Evolutionary conservation across 805 yeast genomes (phyloP).

Genomic region (Kregervanrija fluxuum): DNA sequence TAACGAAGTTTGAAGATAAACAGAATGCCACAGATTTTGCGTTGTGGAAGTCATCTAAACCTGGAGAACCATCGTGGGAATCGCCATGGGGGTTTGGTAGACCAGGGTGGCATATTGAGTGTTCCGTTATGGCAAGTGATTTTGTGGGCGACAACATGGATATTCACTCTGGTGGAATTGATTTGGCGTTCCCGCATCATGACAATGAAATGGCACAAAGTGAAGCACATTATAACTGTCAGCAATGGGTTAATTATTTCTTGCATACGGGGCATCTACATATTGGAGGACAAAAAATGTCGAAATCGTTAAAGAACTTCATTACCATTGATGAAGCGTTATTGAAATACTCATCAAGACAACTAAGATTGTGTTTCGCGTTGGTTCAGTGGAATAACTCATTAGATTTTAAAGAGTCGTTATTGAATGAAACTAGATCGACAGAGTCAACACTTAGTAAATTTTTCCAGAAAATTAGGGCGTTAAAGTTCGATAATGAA

Average conservation of each 20-base stretch:
- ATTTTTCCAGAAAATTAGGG: slow-evolving; percentile 83
- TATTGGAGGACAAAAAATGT: slow-evolving; percentile 98
- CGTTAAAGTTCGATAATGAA: slow-evolving; percentile 60
- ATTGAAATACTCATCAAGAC: slow-evolving; percentile 62
- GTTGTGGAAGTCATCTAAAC: slow-evolving; percentile 91
- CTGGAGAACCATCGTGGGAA: slow-evolving; percentile 95
- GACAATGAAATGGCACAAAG: slow-evolving; percentile 97
- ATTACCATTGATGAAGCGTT: slow-evolving; percentile 92
- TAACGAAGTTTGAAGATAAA: slow-evolving; percentile 48
- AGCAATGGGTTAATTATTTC: slow-evolving; percentile 96
- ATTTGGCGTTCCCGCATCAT: slow-evolving; percentile 97
- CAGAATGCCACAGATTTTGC: slow-evolving; percentile 83
- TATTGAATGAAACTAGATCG: slow-evolving; percentile 69
- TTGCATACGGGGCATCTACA: slow-evolving; percentile 96
- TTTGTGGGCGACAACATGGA: slow-evolving; percentile 79
- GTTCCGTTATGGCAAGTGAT: slow-evolving; percentile 97
- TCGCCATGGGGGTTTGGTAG: slow-evolving; percentile 97
- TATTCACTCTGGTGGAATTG: slow-evolving; percentile 95
- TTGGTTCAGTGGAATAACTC: slow-evolving; percentile 89
- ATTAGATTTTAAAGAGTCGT: slow-evolving; percentile 81
- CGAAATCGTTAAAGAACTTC: slow-evolving; percentile 89
- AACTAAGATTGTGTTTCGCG: slow-evolving; percentile 85
- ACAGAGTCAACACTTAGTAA: slow-evolving; percentile 70
- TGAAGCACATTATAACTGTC: slow-evolving; percentile 83
- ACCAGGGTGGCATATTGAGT: slow-evolving; percentile 99